Base-by-base conservation (phyloP, 2,329 filamentous ascomycete genomes). In the Aspergillus clavatus region DNA sequence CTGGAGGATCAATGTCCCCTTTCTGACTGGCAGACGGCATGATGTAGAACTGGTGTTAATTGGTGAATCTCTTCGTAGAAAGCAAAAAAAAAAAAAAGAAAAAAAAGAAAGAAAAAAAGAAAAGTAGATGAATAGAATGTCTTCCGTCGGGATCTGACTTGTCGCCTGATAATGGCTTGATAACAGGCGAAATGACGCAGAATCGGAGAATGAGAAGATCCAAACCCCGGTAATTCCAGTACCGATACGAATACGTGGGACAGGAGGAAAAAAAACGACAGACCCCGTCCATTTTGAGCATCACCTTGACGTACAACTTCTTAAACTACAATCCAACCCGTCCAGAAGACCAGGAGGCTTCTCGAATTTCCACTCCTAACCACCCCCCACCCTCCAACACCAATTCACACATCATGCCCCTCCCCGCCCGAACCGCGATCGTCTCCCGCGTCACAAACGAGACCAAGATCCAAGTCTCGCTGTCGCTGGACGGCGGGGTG, bases 361-460 rank as follows among this genome's bases (percentile, higher is more conserved):
- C n/a, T n/a, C n/a, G n/a, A n/a, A n/a, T n/a, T n/a, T n/a, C n/a
- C n/a, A n/a, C n/a, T n/a, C n/a, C n/a, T n/a, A n/a, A n/a, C n/a
- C n/a, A n/a, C n/a, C n/a, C n/a, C n/a, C n/a, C n/a, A n/a, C n/a
- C n/a, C n/a, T n/a, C n/a, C n/a, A n/a, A n/a, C n/a, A n/a, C n/a
- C n/a, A n/a, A 27, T 26, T 26, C 21, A 23, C 45, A 55, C 27
- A 29, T n/a, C n/a, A 63, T 65, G 62, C 38, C 59, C 38, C 59
- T 60, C 46, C 18, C 61, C 40, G 84, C 89, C 35, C 86, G 91
- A 64, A 88, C 84, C 68, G 83, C 88, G 40, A 81, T 84, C 43
- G 74, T 97, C 58, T 83, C 86, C 54, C 89, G 93, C 67, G 85
- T 91, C 71, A 98, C 93, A 62, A 97, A 97, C 74, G 93, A 98